phyloP scores from a whole-genome alignment of 306 rosid genomes.

The Corylus avellana region DNA sequence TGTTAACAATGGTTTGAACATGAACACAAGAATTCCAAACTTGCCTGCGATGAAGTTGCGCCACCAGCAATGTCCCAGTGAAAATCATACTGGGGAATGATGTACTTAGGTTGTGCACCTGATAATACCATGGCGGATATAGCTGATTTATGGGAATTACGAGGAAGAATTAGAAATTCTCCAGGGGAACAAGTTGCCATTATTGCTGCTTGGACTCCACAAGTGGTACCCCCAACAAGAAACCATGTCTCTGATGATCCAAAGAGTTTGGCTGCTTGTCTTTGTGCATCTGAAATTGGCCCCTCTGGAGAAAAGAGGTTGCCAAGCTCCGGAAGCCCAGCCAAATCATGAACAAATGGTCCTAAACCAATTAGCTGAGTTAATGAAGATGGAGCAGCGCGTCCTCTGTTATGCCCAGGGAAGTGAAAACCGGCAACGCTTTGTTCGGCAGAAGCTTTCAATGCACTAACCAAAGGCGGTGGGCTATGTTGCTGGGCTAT shows the following conservation, averaged over 20 bases:
- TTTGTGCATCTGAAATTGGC: constrained; percentile 80
- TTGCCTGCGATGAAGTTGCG: constrained; percentile 63
- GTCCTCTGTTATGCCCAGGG: constrained; percentile 95
- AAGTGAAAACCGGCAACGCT: constrained; percentile 74
- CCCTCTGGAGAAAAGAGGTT: constrained; percentile 76
- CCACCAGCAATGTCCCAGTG: constrained; percentile 76
- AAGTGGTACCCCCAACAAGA: constrained; percentile 92
- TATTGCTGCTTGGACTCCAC: constrained; percentile 85
- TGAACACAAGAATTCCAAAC: constrained; percentile 20
- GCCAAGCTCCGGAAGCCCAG: constrained; percentile 80
- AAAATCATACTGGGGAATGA: constrained; percentile 64
- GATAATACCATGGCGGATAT: constrained; percentile 75
- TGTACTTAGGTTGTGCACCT: constrained; percentile 81
- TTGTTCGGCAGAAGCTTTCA: constrained; percentile 67
- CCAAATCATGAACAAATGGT: constrained; percentile 73
- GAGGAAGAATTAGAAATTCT: constrained; percentile 67
- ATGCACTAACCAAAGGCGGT: constrained; percentile 69
- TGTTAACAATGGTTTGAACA: not conserved
- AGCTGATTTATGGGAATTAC: constrained; percentile 78
- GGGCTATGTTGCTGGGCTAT: constrained; percentile 25
- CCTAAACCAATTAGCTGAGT: constrained; percentile 62
- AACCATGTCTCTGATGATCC: constrained; percentile 86
- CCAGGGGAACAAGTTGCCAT: constrained; percentile 88
- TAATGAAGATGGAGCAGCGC: constrained; percentile 72
- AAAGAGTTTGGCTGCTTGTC: constrained; percentile 72